Evolutionary conservation across 306 rosid species (phyloP), one percentile per base, ranked within the genome.

Genomic region (Gleditsia sinensis): DNA sequence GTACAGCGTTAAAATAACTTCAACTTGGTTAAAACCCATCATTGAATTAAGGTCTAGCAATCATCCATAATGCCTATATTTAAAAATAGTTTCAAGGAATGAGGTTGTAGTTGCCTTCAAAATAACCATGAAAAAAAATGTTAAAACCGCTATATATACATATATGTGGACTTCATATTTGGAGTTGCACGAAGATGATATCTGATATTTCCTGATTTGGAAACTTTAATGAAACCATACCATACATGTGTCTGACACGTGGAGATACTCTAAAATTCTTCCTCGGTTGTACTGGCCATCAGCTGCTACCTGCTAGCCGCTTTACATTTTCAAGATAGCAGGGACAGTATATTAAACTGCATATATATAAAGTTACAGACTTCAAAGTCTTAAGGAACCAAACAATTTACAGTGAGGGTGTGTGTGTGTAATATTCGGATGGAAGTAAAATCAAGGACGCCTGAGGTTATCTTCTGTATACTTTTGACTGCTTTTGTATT

Each of bases 321-420:
- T 45, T 14, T n/a, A 5, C 57, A 67, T 24, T 40, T 39, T 19
- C 67, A 40, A 40, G 65, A 55, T 24, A 55, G 34, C 50, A 24
- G n/a, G n/a, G n/a, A n/a, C n/a, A n/a, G n/a, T n/a, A n/a, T 70
- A 21, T 28, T 12, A 69, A 50, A 33, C 19, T 19, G 10, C 46
- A 9, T 4, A 28, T 4, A 28, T 9, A 30, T n/a, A n/a, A n/a
- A 14, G 68, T 72, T 46, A 49, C 27, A 8, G 48, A 33, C 36
- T 46, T 50, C 78, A 37, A 74, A 20, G 56, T 32, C 56, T n/a
- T 56, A 67, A 28, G 54, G 23, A 42, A 30, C 67, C 56, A 28
- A 19, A 56, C 21, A 71, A 42, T 11, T 33, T 21, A 53, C 9
- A 48, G 53, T 16, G 69, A 64, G 7, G 13, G 20, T 27, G 76